Conservation (phyloP, 768 basidiomycete genomes). For the Myochromella boudieri region DNA sequence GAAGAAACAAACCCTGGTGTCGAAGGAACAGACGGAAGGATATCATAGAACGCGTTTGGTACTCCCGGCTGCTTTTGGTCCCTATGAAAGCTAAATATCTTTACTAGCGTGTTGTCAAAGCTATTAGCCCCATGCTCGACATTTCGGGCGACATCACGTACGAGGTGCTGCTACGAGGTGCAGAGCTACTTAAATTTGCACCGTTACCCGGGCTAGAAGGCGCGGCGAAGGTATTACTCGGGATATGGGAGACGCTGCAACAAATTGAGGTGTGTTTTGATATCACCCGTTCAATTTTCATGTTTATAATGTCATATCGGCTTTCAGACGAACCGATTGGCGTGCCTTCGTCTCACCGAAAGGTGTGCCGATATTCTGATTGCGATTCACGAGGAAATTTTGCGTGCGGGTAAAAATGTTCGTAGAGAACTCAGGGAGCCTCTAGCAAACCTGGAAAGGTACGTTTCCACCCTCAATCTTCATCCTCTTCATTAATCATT, state of each 20-base stretch:
- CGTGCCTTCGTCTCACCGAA: conserved; percentile 69
- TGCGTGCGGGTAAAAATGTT: conserved; percentile 54
- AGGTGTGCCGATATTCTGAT: conserved; percentile 69
- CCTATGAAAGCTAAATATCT: too few species aligned
- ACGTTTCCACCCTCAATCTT: conserved; percentile 17
- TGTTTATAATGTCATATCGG: background rate
- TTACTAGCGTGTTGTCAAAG: conserved; percentile 37
- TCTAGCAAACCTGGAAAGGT: conserved; percentile 51
- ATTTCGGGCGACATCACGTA: conserved; percentile 40
- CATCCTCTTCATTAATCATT: background rate
- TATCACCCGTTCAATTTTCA: background rate
- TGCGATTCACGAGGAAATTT: conserved; percentile 61
- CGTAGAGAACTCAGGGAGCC: conserved; percentile 50
- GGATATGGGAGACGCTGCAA: conserved; percentile 64
- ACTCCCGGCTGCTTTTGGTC: conserved; percentile 12
- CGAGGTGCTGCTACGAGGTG: conserved; percentile 40
- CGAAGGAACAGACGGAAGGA: conserved; percentile 38
- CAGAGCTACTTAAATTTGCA: conserved; percentile 45
- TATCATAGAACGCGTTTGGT: conserved; percentile 36
- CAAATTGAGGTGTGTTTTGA: conserved; percentile 61
- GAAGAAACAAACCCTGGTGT: conserved; percentile 27
- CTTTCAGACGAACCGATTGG: conserved; percentile 67
- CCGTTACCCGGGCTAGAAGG: conserved; percentile 57
- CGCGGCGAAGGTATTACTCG: conserved; percentile 52
- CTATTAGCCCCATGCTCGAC: conserved; percentile 40